Conservation (phyloP, 169 alveolate species). For the Plasmodium vivax region DNA sequence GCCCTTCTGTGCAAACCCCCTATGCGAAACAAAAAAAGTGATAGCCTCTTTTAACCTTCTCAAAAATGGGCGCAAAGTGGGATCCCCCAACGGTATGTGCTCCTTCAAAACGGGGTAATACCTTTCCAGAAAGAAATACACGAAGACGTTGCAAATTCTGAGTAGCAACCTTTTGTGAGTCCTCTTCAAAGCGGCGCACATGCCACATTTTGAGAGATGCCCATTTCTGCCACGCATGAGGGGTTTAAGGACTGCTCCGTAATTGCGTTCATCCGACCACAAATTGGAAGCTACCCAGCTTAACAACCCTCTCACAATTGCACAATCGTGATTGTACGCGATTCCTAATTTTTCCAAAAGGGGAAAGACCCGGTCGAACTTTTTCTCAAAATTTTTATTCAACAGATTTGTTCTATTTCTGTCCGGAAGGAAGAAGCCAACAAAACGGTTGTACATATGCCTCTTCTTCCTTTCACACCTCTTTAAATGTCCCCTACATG, state of each 20-base stretch:
- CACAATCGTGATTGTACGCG: not conserved
- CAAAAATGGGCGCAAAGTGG: not conserved
- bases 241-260: not conserved
- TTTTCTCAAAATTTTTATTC: not conserved
- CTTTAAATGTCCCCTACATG: not conserved
- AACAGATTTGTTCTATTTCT: not conserved
- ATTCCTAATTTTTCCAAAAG: conserved; percentile 20
- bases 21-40: not conserved
- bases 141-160: not conserved
- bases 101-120: not conserved
- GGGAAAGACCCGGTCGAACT: not conserved
- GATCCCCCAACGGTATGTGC: not conserved
- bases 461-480: not conserved
- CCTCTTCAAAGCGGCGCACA: not conserved
- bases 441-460: not conserved
- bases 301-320: not conserved
- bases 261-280: not conserved
- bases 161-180: not conserved
- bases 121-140: not conserved
- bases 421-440: not conserved
- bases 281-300: not conserved
- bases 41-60: not conserved
- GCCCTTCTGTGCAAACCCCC: not conserved
- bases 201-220: not conserved
- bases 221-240: conserved; percentile 1